phyloP scores from a whole-genome alignment of 1,139 yeast genomes.

The Candida glucosophila region DNA sequence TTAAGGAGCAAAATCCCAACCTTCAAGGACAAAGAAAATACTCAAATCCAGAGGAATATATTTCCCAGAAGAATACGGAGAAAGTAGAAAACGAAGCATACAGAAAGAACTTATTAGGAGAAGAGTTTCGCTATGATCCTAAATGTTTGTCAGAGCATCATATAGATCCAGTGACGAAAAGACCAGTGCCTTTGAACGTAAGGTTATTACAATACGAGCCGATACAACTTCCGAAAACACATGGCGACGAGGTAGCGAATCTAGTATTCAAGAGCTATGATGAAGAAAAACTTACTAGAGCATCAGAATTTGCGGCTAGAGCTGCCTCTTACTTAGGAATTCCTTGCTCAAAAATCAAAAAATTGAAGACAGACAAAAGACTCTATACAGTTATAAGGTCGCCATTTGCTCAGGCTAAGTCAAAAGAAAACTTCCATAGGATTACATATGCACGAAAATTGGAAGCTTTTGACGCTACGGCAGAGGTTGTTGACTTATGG shows the following conservation, averaged over 20 bases:
- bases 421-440: slow-evolving; percentile 91
- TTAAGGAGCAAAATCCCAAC: no score
- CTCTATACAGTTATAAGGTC: slow-evolving; percentile 91
- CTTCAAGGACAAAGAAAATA: slow-evolving; percentile 10
- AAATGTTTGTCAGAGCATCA: slow-evolving; percentile 27
- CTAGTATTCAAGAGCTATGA: slow-evolving; percentile 68
- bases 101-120: slow-evolving; percentile 18
- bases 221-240: slow-evolving; percentile 52
- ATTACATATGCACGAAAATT: slow-evolving; percentile 69
- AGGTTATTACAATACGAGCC: slow-evolving; percentile 81
- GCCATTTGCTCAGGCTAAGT: slow-evolving; percentile 90
- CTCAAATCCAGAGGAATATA: slow-evolving; percentile 23
- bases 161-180: slow-evolving; percentile 14
- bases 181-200: slow-evolving; percentile 77
- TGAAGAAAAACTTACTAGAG: slow-evolving; percentile 61
- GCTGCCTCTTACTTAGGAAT: slow-evolving; percentile 86
- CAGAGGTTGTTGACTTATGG: slow-evolving; percentile 79
- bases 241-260: slow-evolving; percentile 68
- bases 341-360: slow-evolving; percentile 53
- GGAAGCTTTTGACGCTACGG: slow-evolving; percentile 74
- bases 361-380: slow-evolving; percentile 58
- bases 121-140: slow-evolving; percentile 32
- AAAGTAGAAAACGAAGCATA: slow-evolving; percentile 22
- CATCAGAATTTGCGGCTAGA: slow-evolving; percentile 79
- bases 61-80: slow-evolving; percentile 18